Percentiles rank a stretch among this genome's conserved stretches.
Evolutionary conservation across 2,329 filamentous ascomycete genomes (phyloP).

Genomic region (Hypoxylon sp.): DNA sequence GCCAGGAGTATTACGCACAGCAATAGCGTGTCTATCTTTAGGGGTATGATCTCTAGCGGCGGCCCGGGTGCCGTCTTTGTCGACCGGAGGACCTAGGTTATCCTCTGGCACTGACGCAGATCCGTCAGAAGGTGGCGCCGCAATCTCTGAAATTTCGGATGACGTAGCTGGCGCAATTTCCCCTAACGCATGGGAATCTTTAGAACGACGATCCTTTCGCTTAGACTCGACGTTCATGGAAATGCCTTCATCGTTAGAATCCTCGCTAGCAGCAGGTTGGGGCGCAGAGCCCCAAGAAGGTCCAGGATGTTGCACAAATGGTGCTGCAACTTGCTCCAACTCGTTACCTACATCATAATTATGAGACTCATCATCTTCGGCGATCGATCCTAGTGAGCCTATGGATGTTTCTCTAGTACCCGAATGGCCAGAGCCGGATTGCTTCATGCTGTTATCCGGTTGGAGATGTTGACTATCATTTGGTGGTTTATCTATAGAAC

Average conservation of each 20-base stretch:
- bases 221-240: slow-evolving; percentile 45
- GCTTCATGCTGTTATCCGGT: slow-evolving; percentile 5
- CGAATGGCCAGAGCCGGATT: neutral
- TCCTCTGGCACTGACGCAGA: slow-evolving; percentile 2
- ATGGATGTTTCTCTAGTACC: slow-evolving; percentile 26
- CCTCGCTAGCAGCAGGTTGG: slow-evolving; percentile 32
- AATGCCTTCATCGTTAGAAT: slow-evolving; percentile 53
- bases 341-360: slow-evolving; percentile 10
- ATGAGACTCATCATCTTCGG: slow-evolving; percentile 47
- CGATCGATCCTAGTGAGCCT: slow-evolving; percentile 48
- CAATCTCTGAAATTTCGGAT: neutral
- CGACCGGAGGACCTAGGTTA: neutral
- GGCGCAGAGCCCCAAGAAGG: slow-evolving; percentile 32
- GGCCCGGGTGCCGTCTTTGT: slow-evolving; percentile 3
- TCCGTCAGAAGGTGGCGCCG: slow-evolving; percentile 13
- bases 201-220: neutral
- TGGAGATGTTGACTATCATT: slow-evolving; percentile 18
- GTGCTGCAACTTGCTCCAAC: slow-evolving; percentile 5
- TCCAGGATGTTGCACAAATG: slow-evolving; percentile 39
- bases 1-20: slow-evolving; percentile 8
- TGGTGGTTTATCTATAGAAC: slow-evolving; percentile 4
- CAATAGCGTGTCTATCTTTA: slow-evolving; percentile 14
- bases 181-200: neutral
- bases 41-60: slow-evolving; percentile 12
- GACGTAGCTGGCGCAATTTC: slow-evolving; percentile 9